Base-by-base conservation (phyloP, 2,329 filamentous ascomycete species). In the Fusarium xylarioides region DNA sequence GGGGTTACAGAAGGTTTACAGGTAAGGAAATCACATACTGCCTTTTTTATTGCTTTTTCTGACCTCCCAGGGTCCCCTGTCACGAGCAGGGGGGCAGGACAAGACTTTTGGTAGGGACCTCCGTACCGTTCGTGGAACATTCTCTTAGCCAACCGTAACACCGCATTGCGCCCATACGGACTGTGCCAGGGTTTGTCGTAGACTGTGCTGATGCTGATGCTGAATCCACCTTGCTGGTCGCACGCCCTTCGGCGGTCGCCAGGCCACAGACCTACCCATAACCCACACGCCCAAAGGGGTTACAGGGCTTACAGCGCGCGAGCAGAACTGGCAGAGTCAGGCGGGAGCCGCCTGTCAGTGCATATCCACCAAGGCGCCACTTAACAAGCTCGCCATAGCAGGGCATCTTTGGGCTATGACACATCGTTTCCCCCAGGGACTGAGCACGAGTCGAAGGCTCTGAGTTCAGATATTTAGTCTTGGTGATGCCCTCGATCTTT, bases 321-420 rank as follows among this genome's bases (percentile, higher is more conserved):
- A 63, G 60, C 42, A 58, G 62, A 70, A 69, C 44, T 73, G 69
- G 46, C 46, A 77, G 66, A 73, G 75, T 75, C 76, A 77, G 74
- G 74, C 75, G 75, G 72, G 63, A 76, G 65, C 60, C 68, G 68
- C 66, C 73, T 75, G 61, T 66, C 61, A 68, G 56, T 75, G 63
- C 43, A 65, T 74, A 57, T 62, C 71, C 72, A 75, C 70, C 38
- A 62, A 68, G 67, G 76, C 63, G 74, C 76, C 76, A 77, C 76
- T 70, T 68, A 70, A 77, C 76, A 77, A 77, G 74, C 74, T 78
- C 74, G 56, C 72, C 76, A 77, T 77, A 63, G 63, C 73, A 78
- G 64, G 74, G 68, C 74, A 68, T 30, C 60, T 67, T 62, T 63
- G 73, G 47, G 73, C 76, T 77, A 77, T 78, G 76, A 77, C 76